Evolutionary conservation across 257 asterid genomes (phyloP).

Genomic region (Solanum habrochaites): DNA sequence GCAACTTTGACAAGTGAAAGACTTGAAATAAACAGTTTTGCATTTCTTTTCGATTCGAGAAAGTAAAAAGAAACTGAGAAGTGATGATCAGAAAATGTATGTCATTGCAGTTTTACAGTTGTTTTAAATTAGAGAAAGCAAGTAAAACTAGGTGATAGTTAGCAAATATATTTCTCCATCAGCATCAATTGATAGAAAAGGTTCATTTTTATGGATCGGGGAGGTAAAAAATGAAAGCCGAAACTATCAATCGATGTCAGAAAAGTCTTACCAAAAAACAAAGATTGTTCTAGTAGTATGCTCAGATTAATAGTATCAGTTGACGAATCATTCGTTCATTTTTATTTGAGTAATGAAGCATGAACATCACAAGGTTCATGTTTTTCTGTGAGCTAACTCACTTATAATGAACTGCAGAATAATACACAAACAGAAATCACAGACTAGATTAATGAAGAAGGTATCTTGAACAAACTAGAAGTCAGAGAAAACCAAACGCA

Average conservation of each 20-base stretch:
- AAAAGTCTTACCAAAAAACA: not conserved
- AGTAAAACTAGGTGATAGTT: not conserved
- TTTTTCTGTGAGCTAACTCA: not conserved
- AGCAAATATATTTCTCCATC: not conserved
- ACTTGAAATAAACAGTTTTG: not conserved
- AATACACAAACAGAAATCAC: not conserved
- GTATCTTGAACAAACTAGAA: not conserved
- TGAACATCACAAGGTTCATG: not conserved
- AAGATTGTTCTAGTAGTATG: not conserved
- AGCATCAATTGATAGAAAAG: not conserved
- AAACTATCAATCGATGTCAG: not conserved
- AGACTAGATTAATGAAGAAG: not conserved
- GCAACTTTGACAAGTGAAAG: not conserved
- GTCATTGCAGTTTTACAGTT: not conserved
- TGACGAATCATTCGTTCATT: not conserved
- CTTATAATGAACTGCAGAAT: not conserved
- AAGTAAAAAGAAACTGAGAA: not conserved
- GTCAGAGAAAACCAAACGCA: not conserved
- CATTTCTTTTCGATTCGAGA: not conserved
- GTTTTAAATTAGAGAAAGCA: not conserved
- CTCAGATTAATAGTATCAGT: not conserved
- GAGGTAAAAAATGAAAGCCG: not conserved
- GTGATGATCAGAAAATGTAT: not conserved
- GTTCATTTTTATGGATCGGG: not conserved
- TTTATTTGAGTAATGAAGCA: not conserved